These are phyloP conservation scores for Acanthamoeba royreba DNA, from an alignment of 208 protist species.

Conservation along the genomic window DNA sequence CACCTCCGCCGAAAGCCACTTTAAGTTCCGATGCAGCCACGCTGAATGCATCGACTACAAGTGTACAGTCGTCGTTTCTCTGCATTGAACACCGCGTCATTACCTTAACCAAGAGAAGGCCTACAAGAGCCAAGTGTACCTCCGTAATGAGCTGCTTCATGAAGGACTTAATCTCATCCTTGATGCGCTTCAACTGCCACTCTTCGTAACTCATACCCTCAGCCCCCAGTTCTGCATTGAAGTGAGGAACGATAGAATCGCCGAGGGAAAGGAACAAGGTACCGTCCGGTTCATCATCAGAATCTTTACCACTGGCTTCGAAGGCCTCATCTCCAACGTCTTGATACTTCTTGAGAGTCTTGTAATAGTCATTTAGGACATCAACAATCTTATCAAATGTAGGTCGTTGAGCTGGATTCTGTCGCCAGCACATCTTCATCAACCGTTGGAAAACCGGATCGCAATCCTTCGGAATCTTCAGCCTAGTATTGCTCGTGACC, in stretches of 20 bases:
- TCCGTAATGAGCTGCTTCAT: neutral
- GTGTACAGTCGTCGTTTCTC: too few species aligned
- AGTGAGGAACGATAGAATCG: neutral
- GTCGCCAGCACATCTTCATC: slow-evolving; percentile 34
- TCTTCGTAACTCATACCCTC: neutral
- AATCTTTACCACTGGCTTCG: neutral
- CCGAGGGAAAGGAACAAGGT: neutral
- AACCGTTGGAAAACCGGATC: slow-evolving; percentile 7
- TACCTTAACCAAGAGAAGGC: too few species aligned
- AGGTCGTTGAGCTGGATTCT: slow-evolving; percentile 6
- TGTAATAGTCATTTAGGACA: neutral
- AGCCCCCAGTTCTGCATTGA: neutral
- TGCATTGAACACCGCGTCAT: too few species aligned
- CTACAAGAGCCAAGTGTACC: too few species aligned
- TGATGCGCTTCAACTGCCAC: neutral
- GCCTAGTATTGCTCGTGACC: neutral
- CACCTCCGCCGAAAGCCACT: too few species aligned
- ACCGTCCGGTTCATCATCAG: neutral
- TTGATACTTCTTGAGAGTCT: slow-evolving; percentile 18
- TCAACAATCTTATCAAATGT: slow-evolving; percentile 35
- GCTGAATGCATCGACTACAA: too few species aligned
- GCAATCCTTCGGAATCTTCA: slow-evolving; percentile 30
- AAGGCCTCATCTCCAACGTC: neutral
- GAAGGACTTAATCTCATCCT: neutral
- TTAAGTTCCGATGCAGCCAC: too few species aligned